Evolutionary conservation across 306 rosid species (phyloP).

Genomic region (Vicia faba): DNA sequence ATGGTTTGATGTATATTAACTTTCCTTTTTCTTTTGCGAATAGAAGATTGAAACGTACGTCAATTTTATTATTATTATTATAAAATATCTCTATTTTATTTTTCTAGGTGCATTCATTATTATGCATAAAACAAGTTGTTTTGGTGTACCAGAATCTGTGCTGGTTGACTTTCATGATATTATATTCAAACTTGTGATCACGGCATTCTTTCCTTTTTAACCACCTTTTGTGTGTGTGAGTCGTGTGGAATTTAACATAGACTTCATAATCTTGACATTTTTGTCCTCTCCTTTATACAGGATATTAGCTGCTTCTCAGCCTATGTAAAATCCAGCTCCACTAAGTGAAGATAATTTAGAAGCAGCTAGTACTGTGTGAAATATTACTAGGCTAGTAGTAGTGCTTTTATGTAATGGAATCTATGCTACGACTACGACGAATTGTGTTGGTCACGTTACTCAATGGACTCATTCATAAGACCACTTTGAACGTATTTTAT

Average conservation of each 20-base stretch:
- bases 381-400: conserved; percentile 26
- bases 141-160: conserved; percentile 27
- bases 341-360: conserved; percentile 32
- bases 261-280: conserved; percentile 31
- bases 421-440: conserved; percentile 17
- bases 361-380: conserved; percentile 3
- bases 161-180: conserved; percentile 38
- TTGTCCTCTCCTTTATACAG: conserved; percentile 48
- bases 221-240: not conserved
- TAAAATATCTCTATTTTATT: not conserved
- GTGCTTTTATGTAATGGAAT: conserved; percentile 29
- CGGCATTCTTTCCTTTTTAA: conserved; percentile 5
- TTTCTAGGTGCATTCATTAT: conserved; percentile 27
- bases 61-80: conserved; percentile 13
- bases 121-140: conserved; percentile 33
- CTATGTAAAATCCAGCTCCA: conserved; percentile 11
- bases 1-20: conserved; percentile 20
- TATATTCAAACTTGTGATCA: conserved; percentile 23
- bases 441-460: conserved; percentile 16
- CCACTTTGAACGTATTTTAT: conserved; percentile 33
- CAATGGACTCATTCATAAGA: conserved; percentile 26
- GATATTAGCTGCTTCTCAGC: conserved; percentile 46
- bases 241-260: not conserved
- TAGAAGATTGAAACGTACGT: not conserved
- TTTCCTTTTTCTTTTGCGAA: not conserved